Percentiles rank a stretch among this genome's conserved stretches.
These are phyloP conservation scores for Globisporangium solare DNA, from an alignment of 352 stramenopile genomes.

Conservation along the genomic window DNA sequence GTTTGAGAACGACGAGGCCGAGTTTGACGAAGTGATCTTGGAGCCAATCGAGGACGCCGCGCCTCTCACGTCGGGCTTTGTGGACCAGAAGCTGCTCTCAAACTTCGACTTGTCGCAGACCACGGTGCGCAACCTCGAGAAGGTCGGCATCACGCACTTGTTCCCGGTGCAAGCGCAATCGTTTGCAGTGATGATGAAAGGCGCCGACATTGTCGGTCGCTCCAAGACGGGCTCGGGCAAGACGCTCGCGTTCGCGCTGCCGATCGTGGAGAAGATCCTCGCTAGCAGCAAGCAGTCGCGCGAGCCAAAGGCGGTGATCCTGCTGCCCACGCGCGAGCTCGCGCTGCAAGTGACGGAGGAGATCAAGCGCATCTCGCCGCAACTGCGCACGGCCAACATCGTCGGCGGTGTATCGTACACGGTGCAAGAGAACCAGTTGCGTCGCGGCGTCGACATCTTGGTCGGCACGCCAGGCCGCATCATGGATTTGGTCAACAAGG, in stretches of 20 bases:
- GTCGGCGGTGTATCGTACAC: constrained; percentile 94
- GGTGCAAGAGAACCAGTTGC: constrained; percentile 88
- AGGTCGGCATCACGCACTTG: constrained; percentile 69
- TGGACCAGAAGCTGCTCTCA: constrained; percentile 57
- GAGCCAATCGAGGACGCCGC: constrained; percentile 25
- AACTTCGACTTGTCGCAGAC: constrained; percentile 56
- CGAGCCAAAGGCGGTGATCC: constrained; percentile 89
- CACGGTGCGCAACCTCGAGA: constrained; percentile 53
- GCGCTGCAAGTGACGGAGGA: constrained; percentile 95
- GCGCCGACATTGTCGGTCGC: constrained; percentile 75
- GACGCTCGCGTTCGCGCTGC: constrained; percentile 59
- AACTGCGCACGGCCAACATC: constrained; percentile 88
- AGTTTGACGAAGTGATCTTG: constrained; percentile 39
- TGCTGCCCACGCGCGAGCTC: constrained; percentile 97
- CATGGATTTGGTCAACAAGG: constrained; percentile 95
- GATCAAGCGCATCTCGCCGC: constrained; percentile 75
- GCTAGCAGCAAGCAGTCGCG: constrained; percentile 25
- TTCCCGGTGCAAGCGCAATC: constrained; percentile 84
- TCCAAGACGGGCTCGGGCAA: constrained; percentile 83
- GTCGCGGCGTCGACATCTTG: constrained; percentile 90
- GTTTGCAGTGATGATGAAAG: constrained; percentile 77
- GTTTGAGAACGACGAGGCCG: constrained; percentile 25
- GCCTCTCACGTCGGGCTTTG: constrained; percentile 40
- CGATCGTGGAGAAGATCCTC: constrained; percentile 72
- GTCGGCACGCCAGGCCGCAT: constrained; percentile 96